phyloP scores from a whole-genome alignment of 108 stramenopile genomes.

The Conticribra weissflogii region DNA sequence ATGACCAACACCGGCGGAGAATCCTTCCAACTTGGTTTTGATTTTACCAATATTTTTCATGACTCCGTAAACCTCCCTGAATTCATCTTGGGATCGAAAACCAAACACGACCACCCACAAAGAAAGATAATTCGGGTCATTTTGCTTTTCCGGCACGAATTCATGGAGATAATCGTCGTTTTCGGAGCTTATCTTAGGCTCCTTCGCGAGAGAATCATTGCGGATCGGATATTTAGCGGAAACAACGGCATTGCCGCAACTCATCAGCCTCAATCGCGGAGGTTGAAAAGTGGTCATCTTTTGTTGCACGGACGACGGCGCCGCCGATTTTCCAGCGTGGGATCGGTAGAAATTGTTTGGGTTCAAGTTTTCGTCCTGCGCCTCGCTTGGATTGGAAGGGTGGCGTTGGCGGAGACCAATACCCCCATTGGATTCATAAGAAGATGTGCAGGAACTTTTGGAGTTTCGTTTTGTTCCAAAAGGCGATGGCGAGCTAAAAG shows the following conservation, averaged over 20 bases:
- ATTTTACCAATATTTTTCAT: slow-evolving; percentile 23
- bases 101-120: slow-evolving; percentile 37
- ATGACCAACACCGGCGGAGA: slow-evolving; percentile 1
- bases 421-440: not conserved
- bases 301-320: no score
- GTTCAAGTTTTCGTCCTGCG: not conserved
- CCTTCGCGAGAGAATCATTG: no score
- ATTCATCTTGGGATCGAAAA: slow-evolving; percentile 34
- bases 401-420: not conserved
- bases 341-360: not conserved
- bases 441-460: not conserved
- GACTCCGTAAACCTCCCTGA: slow-evolving; percentile 21
- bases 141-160: no score
- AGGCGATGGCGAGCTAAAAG: no score
- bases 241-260: no score
- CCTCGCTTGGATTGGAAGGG: not conserved
- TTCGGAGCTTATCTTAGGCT: no score
- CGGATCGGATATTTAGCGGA: no score
- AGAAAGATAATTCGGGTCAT: slow-evolving; percentile 21
- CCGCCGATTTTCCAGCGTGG: not conserved
- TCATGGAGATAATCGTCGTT: no score
- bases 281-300: not conserved
- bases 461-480: no score
- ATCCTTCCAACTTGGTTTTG: slow-evolving; percentile 22
- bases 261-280: no score